Evolutionary conservation across 2,329 filamentous ascomycete species (phyloP).

Genomic region (Lachnum nothofagi): DNA sequence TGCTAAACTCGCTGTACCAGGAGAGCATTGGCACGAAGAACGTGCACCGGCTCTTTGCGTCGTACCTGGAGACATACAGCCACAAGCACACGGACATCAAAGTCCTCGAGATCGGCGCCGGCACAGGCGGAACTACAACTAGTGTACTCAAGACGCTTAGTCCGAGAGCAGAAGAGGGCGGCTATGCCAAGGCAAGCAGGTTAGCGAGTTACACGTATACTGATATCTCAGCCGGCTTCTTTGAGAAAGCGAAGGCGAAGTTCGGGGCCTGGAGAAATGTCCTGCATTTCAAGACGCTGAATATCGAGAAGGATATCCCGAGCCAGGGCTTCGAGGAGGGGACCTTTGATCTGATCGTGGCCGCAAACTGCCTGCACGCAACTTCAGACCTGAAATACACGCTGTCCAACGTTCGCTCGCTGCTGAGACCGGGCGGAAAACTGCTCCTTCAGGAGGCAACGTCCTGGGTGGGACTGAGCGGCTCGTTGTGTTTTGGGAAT

Average conservation of each 20-base stretch:
- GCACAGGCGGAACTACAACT: conserved; percentile 12
- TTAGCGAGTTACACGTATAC: background rate
- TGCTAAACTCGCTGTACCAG: conserved; percentile 3
- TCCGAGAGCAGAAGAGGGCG: background rate
- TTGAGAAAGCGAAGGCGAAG: background rate
- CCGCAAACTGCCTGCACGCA: background rate
- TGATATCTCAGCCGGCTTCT: background rate
- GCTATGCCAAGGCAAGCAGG: background rate
- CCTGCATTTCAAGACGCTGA: background rate
- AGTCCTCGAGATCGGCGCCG: conserved; percentile 22
- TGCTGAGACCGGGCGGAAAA: background rate
- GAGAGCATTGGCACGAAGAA: background rate
- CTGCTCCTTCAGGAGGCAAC: too few relatives aligned
- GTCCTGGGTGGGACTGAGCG: too few relatives aligned
- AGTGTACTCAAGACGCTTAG: conserved; percentile 14
- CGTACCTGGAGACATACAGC: background rate
- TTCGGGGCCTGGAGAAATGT: background rate
- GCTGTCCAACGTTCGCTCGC: conserved; percentile 1
- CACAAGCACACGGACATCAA: conserved; percentile 16
- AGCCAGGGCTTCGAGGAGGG: background rate
- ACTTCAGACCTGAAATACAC: background rate
- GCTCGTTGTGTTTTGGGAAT: too few relatives aligned
- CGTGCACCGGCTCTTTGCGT: background rate
- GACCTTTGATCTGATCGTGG: background rate
- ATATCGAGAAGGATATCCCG: background rate